phyloP scores from a whole-genome alignment of 495 filamentous ascomycete genomes.

The Annulohypoxylon nitens region DNA sequence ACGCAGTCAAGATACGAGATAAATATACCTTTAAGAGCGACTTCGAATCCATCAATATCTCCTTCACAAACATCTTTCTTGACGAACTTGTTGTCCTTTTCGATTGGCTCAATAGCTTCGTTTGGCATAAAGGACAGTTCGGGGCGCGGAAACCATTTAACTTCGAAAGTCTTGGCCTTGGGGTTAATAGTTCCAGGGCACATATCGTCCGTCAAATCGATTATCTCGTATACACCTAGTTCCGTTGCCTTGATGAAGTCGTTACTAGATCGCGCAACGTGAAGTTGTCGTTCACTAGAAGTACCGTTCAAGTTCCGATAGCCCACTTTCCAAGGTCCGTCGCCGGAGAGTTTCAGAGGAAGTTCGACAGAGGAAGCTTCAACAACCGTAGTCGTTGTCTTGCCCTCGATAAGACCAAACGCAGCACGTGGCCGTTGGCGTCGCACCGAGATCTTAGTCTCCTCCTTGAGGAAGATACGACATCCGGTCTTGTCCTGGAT shows the following conservation, averaged over 20 bases:
- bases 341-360: slow-evolving; percentile 85
- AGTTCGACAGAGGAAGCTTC: slow-evolving; percentile 78
- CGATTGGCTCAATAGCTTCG: slow-evolving; percentile 62
- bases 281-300: slow-evolving; percentile 58
- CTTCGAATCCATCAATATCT: slow-evolving; percentile 87
- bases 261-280: slow-evolving; percentile 72
- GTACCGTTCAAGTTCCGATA: slow-evolving; percentile 75
- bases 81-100: slow-evolving; percentile 64
- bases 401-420: slow-evolving; percentile 86
- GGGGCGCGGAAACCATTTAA: slow-evolving; percentile 87
- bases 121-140: slow-evolving; percentile 75
- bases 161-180: slow-evolving; percentile 76
- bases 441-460: slow-evolving; percentile 83
- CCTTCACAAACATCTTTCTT: slow-evolving; percentile 93
- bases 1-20: not conserved
- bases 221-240: slow-evolving; percentile 81
- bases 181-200: slow-evolving; percentile 86
- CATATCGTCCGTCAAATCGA: slow-evolving; percentile 77
- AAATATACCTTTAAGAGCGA: slow-evolving; percentile 76
- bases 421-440: slow-evolving; percentile 85
- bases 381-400: slow-evolving; percentile 76
- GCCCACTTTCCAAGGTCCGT: slow-evolving; percentile 81
- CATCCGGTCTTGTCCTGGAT: slow-evolving; percentile 89
- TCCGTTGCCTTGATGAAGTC: slow-evolving; percentile 73
- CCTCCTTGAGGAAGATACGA: slow-evolving; percentile 83